Percentiles rank a stretch among this genome's conserved stretches.
phyloP scores from a whole-genome alignment of 164 flowering plant species.

The Magnolia sinica region DNA sequence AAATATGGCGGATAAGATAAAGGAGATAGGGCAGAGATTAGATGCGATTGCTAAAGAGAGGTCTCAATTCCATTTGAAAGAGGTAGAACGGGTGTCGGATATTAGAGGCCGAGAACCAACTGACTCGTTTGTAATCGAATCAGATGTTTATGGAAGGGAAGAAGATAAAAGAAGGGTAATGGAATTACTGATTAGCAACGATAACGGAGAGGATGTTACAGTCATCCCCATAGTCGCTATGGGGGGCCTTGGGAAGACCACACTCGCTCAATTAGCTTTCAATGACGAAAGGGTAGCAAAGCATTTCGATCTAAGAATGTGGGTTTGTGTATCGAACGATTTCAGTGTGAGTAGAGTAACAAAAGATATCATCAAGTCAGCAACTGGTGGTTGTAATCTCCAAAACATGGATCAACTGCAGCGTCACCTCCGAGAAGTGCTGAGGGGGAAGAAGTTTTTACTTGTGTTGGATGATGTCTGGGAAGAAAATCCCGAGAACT shows the following conservation, averaged over 20 bases:
- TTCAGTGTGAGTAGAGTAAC: not conserved
- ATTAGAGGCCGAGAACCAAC: not conserved
- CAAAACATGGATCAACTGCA: constrained; percentile 3
- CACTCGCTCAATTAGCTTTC: constrained; percentile 7
- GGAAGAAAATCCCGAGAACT: constrained; percentile 4
- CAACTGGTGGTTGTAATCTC: not conserved
- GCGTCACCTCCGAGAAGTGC: not conserved
- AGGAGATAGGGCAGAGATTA: not conserved
- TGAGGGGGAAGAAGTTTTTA: constrained; percentile 9
- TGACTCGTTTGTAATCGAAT: not conserved
- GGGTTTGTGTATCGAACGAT: constrained; percentile 13
- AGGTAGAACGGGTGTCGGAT: not conserved
- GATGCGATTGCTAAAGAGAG: not conserved
- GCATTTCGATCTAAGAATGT: constrained; percentile 2
- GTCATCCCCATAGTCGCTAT: constrained; percentile 4
- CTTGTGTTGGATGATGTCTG: constrained; percentile 21
- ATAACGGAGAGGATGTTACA: not conserved
- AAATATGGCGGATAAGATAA: not conserved
- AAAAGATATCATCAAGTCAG: no score
- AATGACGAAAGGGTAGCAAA: not conserved
- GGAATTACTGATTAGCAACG: not conserved
- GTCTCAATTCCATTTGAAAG: not conserved
- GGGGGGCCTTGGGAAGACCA: constrained; percentile 7
- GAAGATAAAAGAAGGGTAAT: constrained; percentile 5
- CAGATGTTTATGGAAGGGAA: constrained; percentile 12